Conservation (phyloP, 768 basidiomycete genomes). For the Boletus reticuloceps region DNA sequence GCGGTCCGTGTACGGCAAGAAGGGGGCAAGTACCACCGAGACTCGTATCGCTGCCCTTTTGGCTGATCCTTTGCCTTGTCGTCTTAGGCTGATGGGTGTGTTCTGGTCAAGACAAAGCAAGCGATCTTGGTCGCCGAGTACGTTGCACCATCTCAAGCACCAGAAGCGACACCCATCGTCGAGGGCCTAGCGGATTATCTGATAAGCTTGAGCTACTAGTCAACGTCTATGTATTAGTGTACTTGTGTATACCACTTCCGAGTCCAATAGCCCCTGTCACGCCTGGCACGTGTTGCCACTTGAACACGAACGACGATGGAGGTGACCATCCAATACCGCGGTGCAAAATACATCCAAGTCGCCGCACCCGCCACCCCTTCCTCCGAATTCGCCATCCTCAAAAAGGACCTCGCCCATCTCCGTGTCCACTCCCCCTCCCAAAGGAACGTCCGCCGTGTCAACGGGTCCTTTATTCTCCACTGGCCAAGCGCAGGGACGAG, state of each 20-base stretch:
- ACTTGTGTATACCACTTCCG: too few species aligned
- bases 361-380: conserved; percentile 8
- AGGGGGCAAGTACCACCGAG: conserved; percentile 49
- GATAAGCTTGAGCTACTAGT: conserved; percentile 53
- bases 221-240: neutral
- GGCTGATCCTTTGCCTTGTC: neutral
- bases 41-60: neutral
- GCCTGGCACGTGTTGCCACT: neutral
- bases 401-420: conserved; percentile 29
- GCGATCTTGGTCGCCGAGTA: conserved; percentile 86
- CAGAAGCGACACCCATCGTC: conserved; percentile 64
- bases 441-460: conserved; percentile 23
- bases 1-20: conserved; percentile 65
- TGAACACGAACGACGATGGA: conserved; percentile 10
- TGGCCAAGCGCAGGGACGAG: conserved; percentile 19
- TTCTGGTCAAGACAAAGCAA: conserved; percentile 77
- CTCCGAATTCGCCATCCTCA: conserved; percentile 21
- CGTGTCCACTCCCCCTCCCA: conserved; percentile 30
- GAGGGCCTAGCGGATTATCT: conserved; percentile 79
- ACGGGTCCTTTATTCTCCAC: conserved; percentile 22
- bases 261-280: too few species aligned
- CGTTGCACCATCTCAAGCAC: conserved; percentile 55
- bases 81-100: conserved; percentile 69
- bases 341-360: conserved; percentile 15
- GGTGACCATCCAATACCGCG: conserved; percentile 24